phyloP scores from a whole-genome alignment of 495 filamentous ascomycete genomes.

The Geoglossum glabrum region DNA sequence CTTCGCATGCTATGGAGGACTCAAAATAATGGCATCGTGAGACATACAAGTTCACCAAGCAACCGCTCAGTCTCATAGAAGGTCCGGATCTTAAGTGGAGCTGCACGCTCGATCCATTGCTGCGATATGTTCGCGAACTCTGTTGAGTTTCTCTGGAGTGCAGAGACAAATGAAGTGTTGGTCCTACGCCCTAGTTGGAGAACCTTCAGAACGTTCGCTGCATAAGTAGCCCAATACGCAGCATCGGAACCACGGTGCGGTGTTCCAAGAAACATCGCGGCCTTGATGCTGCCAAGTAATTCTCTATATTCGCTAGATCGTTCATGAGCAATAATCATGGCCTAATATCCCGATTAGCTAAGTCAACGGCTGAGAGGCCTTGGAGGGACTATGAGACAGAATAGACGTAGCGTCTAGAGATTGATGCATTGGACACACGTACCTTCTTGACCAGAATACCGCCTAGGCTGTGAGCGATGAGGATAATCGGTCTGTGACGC shows the following conservation, averaged over 20 bases:
- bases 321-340: slow-evolving; percentile 6
- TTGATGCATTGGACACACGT: background rate
- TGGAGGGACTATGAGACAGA: too few relatives aligned
- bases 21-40: too few relatives aligned
- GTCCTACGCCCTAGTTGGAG: background rate
- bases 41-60: background rate
- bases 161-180: slow-evolving; percentile 1
- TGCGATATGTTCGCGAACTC: slow-evolving; percentile 1
- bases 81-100: background rate
- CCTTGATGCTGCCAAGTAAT: slow-evolving; percentile 27
- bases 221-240: slow-evolving; percentile 45
- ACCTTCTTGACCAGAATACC: slow-evolving; percentile 52
- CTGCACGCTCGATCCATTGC: slow-evolving; percentile 5
- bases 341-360: background rate
- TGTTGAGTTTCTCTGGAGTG: background rate
- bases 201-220: background rate
- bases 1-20: too few relatives aligned
- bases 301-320: background rate
- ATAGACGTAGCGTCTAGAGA: background rate
- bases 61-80: slow-evolving; percentile 5
- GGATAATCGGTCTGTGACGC: slow-evolving; percentile 46
- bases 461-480: slow-evolving; percentile 66
- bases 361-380: too few relatives aligned
- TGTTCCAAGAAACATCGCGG: slow-evolving; percentile 70
- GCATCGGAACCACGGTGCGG: slow-evolving; percentile 62